phyloP scores from a whole-genome alignment of 768 basidiomycete species.

The Zangia roseola region DNA sequence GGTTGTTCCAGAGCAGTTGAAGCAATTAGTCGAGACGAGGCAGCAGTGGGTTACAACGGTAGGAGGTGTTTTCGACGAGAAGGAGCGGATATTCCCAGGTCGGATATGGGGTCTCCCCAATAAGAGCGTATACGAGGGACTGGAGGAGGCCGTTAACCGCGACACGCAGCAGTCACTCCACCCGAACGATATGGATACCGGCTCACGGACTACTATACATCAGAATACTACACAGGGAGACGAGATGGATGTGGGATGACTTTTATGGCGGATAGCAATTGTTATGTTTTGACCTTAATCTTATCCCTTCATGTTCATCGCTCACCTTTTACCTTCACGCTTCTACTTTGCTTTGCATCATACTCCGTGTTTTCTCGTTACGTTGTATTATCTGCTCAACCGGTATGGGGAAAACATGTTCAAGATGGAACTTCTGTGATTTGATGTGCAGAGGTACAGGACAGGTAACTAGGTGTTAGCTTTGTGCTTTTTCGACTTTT shows the following conservation, averaged over 20 bases:
- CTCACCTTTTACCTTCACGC: conserved; percentile 19
- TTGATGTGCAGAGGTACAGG: neutral
- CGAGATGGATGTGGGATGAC: conserved; percentile 69
- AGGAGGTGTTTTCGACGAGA: conserved; percentile 71
- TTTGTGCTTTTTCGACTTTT: conserved; percentile 51
- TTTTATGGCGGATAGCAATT: conserved; percentile 5
- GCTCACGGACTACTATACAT: conserved; percentile 31
- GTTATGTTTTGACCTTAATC: conserved; percentile 13
- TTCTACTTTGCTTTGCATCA: conserved; percentile 24
- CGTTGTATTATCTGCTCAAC: conserved; percentile 15
- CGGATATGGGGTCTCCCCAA: conserved; percentile 77
- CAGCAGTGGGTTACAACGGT: conserved; percentile 77
- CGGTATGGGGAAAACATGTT: conserved; percentile 8
- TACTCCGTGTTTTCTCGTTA: conserved; percentile 23
- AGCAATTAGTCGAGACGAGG: conserved; percentile 71
- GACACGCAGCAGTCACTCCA: conserved; percentile 30
- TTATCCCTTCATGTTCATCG: conserved; percentile 29
- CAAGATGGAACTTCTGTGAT: conserved; percentile 4
- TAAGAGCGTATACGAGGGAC: conserved; percentile 71
- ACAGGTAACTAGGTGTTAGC: conserved; percentile 10
- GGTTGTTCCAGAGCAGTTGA: conserved; percentile 64
- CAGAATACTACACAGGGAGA: conserved; percentile 51
- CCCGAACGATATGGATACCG: conserved; percentile 18
- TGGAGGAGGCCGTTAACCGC: conserved; percentile 60
- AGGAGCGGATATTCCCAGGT: conserved; percentile 63